A percentile compares a stretch with the other conserved stretches of the same genome.
Evolutionary conservation across 352 stramenopile genomes (phyloP).

Genomic region (Pythium aquatile): DNA sequence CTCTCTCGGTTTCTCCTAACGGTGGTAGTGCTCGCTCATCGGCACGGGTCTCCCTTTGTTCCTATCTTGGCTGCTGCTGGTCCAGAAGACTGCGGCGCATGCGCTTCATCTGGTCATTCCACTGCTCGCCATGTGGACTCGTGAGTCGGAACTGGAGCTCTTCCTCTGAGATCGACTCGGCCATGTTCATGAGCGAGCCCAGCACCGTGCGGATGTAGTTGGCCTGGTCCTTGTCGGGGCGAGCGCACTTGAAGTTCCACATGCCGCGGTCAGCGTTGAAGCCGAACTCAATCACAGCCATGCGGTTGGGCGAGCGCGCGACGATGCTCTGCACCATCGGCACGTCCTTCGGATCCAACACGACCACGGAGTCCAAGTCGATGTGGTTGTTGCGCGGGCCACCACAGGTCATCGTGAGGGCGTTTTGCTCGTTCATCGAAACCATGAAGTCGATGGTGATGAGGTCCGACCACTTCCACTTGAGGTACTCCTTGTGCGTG

Average conservation of each 20-base stretch:
- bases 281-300: constrained; percentile 81
- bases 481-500: constrained; percentile 88
- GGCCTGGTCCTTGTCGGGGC: constrained; percentile 85
- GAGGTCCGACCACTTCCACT: constrained; percentile 92
- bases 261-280: constrained; percentile 86
- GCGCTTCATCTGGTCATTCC: constrained; percentile 82
- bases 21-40: neutral
- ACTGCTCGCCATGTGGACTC: constrained; percentile 66
- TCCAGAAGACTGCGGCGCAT: constrained; percentile 73
- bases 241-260: constrained; percentile 89
- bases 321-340: constrained; percentile 69
- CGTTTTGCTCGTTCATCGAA: constrained; percentile 53
- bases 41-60: neutral
- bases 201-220: constrained; percentile 92
- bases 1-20: neutral
- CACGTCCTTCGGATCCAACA: constrained; percentile 74
- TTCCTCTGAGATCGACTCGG: constrained; percentile 88
- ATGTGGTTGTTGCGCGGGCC: constrained; percentile 75
- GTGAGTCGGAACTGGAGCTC: constrained; percentile 88
- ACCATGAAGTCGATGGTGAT: constrained; percentile 88
- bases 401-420: constrained; percentile 65
- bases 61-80: constrained; percentile 41
- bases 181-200: constrained; percentile 89
- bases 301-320: constrained; percentile 48
- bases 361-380: constrained; percentile 81